A percentile compares a stretch with the other conserved stretches of the same genome.
Conservation (phyloP, 73 alveolate species). For the Paramecium pentaurelia region DNA sequence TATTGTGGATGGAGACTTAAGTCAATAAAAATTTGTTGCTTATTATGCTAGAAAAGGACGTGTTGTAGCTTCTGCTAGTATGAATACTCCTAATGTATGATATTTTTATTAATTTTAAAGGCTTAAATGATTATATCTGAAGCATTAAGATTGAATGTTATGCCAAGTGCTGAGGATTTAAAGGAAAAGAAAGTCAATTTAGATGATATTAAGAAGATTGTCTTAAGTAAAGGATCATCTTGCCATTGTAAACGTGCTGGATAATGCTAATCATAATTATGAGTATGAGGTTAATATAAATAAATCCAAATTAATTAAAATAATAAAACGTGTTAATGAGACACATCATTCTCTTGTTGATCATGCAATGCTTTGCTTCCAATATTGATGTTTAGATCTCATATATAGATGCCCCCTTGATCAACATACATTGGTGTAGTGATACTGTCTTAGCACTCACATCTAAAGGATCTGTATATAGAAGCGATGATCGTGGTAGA, state of each 20-base stretch:
- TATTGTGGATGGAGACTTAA: conserved; percentile 47
- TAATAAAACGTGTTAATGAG: conserved; percentile 46
- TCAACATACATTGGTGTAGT: conserved; percentile 82
- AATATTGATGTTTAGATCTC: conserved; percentile 41
- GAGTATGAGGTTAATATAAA: neutral
- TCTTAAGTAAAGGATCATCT: neutral
- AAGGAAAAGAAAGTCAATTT: neutral
- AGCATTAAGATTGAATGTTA: neutral
- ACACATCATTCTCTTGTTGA: neutral
- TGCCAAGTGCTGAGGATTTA: conserved; percentile 2
- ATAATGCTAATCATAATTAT: neutral
- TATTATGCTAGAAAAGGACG: conserved; percentile 49
- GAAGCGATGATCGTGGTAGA: conserved; percentile 82
- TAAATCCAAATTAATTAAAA: neutral
- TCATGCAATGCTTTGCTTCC: neutral
- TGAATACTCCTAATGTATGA: conserved; percentile 51
- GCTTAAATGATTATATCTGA: conserved; percentile 37
- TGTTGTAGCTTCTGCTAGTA: conserved; percentile 54
- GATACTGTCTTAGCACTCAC: conserved; percentile 74
- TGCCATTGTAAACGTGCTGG: conserved; percentile 28
- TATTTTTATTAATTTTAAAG: neutral
- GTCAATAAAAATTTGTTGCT: conserved; percentile 52
- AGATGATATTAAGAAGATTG: neutral
- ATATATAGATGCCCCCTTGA: conserved; percentile 59
- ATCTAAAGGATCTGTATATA: conserved; percentile 66